Evolutionary conservation across 2,329 filamentous ascomycete species (phyloP).

Genomic region (Parascedosporium putredinis): DNA sequence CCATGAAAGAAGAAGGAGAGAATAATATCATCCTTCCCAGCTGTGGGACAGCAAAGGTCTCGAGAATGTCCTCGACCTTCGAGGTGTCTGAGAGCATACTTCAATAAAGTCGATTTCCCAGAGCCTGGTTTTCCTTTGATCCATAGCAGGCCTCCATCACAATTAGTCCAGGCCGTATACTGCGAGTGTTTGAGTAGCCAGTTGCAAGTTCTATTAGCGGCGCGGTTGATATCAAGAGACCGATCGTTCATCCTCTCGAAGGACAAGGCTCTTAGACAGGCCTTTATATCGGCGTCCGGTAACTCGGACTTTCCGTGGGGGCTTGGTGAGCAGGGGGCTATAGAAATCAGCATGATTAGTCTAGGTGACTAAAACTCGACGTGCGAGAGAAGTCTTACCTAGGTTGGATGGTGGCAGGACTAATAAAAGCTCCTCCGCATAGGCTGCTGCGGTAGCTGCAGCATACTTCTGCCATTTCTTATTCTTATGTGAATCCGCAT

Average conservation of each 20-base stretch:
- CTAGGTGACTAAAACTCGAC: too few relatives aligned
- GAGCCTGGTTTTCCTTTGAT: slow-evolving; percentile 29
- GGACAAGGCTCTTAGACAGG: too few relatives aligned
- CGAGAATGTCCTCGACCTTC: background rate
- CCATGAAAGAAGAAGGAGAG: slow-evolving; percentile 28
- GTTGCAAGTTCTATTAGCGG: slow-evolving; percentile 17
- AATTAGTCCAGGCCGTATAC: slow-evolving; percentile 15
- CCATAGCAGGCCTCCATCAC: slow-evolving; percentile 20
- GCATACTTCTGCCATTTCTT: slow-evolving; percentile 9
- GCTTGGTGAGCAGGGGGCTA: too few relatives aligned
- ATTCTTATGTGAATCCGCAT: slow-evolving; percentile 18
- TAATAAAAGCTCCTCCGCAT: slow-evolving; percentile 11
- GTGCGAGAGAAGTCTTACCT: too few relatives aligned
- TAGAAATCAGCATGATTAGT: too few relatives aligned
- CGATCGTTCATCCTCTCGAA: slow-evolving; percentile 11
- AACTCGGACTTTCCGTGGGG: too few relatives aligned
- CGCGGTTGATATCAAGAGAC: background rate
- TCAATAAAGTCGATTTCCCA: slow-evolving; percentile 29
- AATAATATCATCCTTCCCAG: slow-evolving; percentile 10
- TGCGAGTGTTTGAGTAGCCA: slow-evolving; percentile 20
- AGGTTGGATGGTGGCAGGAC: too few relatives aligned
- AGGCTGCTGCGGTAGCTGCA: slow-evolving; percentile 14
- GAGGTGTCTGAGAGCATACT: slow-evolving; percentile 20
- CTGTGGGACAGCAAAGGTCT: too few relatives aligned
- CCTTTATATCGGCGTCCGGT: too few relatives aligned